A percentile compares a stretch with the other conserved stretches of the same genome.
phyloP scores from a whole-genome alignment of 2,329 filamentous ascomycete genomes.

The Clarireedia homoeocarpa region DNA sequence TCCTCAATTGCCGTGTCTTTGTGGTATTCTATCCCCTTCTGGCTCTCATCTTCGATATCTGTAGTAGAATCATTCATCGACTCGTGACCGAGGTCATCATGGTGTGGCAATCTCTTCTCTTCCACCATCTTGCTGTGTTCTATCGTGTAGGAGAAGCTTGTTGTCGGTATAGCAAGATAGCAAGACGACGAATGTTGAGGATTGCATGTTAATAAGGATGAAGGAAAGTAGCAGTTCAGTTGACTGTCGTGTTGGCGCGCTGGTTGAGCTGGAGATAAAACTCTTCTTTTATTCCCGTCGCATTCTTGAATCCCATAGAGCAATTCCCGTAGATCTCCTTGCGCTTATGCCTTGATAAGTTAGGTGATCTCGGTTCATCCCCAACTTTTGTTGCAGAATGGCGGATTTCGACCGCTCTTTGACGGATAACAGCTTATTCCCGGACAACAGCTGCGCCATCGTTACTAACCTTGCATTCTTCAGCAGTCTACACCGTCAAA shows the following conservation, averaged over 20 bases:
- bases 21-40: neutral
- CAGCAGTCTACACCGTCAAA: too few relatives aligned
- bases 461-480: too few relatives aligned
- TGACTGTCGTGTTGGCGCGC: too few relatives aligned
- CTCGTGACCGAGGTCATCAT: slow-evolving; percentile 12
- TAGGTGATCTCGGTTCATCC: neutral
- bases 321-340: neutral
- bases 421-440: neutral
- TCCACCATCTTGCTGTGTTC: slow-evolving; percentile 12
- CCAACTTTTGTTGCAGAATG: neutral
- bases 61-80: slow-evolving; percentile 7
- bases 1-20: neutral
- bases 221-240: neutral
- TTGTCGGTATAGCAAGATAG: neutral
- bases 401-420: neutral
- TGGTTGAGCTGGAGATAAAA: neutral
- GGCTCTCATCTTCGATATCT: slow-evolving; percentile 7
- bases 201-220: neutral
- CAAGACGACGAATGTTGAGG: neutral
- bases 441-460: neutral
- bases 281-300: neutral
- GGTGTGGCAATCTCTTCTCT: slow-evolving; percentile 13
- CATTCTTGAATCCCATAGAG: neutral
- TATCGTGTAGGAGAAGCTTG: neutral
- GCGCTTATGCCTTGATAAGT: slow-evolving; percentile 1